Evolutionary conservation across 345 rosid genomes (phyloP), one percentile per base, ranked within the genome.

Genomic region (Cochlearia excelsa): DNA sequence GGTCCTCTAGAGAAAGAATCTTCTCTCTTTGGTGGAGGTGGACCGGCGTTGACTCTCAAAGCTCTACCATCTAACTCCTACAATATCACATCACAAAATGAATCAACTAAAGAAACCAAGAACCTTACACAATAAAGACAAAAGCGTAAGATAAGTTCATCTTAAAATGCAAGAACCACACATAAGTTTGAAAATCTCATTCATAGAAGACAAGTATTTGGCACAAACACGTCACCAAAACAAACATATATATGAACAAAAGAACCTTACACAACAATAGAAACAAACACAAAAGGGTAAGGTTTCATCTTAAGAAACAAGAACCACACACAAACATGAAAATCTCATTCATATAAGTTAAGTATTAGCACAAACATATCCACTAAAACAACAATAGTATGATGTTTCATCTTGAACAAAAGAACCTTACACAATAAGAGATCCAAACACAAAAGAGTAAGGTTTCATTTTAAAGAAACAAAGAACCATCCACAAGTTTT

Each of bases 11-110:
- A 72, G 40, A 78, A 77, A 35, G 74, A 54, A 37, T 72, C 74
- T 43, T 78, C 90, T 67, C 82, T 83, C 61, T 73, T 77, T 1
- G 94, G 79, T 46, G 93, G 87, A 54, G 97, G 90, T 10, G 95
- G 97, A 49, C 99, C 95, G 0, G 78, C 57, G 52, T 93, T 89
- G 35, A 93, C 99, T 81, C 99, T 81, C 80, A 93, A 52, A 2
- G 78, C n/a, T 74, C 99, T 82, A 9, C 99, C 99, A 0, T 93
- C 99, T 40, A 93, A 71, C 72, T 93, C 97, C 99, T 89, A 74
- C 49, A 70, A 26, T 42, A 10, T 10, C 34, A 63, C 11, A 38
- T 30, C 23, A 16, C 51, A 40, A 30, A 29, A 44, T 6, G 46
- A 16, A 4, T 43, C 11, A 50, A 42, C 27, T 23, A 58, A 38